Evolutionary conservation across 2,329 filamentous ascomycete species (phyloP).

Genomic region (Elsinoe ampelina): DNA sequence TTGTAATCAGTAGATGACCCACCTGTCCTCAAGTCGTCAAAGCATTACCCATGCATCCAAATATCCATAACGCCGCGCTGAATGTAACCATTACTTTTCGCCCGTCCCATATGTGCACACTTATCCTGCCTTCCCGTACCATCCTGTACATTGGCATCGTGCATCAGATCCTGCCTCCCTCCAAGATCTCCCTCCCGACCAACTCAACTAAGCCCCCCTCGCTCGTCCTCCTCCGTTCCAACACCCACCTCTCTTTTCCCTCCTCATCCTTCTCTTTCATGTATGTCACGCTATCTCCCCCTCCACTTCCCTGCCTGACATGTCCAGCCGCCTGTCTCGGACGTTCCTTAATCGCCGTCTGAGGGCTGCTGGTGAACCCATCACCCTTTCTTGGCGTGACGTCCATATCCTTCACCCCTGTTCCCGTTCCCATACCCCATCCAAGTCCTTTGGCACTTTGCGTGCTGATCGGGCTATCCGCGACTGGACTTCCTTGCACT

Average conservation of each 20-base stretch:
- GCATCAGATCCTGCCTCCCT: constrained; percentile 38
- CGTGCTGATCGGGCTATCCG: constrained; percentile 13
- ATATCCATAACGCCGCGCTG: not conserved
- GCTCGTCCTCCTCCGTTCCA: constrained; percentile 57
- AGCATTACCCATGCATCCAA: not conserved
- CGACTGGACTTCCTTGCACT: constrained; percentile 8
- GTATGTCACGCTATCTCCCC: constrained; percentile 61
- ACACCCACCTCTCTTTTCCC: constrained; percentile 55
- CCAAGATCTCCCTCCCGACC: constrained; percentile 55
- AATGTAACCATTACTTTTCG: not conserved
- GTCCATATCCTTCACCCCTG: constrained; percentile 13
- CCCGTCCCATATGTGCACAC: not conserved
- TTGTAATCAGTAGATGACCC: not conserved
- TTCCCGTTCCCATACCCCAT: not conserved
- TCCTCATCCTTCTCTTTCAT: constrained; percentile 51
- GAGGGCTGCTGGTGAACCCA: constrained; percentile 12
- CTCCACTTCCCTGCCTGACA: constrained; percentile 35
- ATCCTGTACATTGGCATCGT: not conserved
- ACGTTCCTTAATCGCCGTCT: constrained; percentile 19
- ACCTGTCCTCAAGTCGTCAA: not conserved
- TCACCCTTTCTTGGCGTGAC: constrained; percentile 18
- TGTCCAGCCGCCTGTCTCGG: not conserved
- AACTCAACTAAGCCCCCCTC: constrained; percentile 58
- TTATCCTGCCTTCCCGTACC: not conserved
- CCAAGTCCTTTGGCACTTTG: constrained; percentile 9